Evolutionary conservation across 1,139 yeast genomes (phyloP).

Genomic region (Geotrichum fermentans): DNA sequence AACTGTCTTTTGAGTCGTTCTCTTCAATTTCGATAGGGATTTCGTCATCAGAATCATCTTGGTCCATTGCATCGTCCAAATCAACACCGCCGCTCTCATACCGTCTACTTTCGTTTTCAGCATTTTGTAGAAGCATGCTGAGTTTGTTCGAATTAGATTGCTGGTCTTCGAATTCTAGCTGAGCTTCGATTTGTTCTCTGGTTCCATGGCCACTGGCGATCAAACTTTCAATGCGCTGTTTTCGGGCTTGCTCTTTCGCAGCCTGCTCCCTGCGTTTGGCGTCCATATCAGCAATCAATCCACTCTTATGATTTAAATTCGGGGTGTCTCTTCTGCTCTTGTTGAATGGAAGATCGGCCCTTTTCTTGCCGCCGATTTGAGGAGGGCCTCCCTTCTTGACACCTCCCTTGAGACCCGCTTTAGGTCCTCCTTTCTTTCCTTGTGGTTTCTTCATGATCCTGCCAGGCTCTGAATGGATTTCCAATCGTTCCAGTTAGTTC

Average conservation of each 20-base stretch:
- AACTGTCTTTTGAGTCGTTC: constrained; percentile 50
- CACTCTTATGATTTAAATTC: constrained; percentile 62
- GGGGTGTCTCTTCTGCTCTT: constrained; percentile 6
- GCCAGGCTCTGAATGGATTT: too few species aligned
- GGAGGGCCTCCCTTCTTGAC: constrained; percentile 13
- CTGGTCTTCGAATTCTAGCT: constrained; percentile 18
- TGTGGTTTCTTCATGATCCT: constrained; percentile 5
- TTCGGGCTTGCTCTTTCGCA: constrained; percentile 16
- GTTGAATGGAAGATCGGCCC: constrained; percentile 9
- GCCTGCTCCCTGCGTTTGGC: constrained; percentile 50
- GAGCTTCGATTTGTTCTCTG: constrained; percentile 45
- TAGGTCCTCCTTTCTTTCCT: constrained; percentile 1
- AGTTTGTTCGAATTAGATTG: constrained; percentile 48
- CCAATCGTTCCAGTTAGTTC: neutral
- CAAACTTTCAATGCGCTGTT: constrained; percentile 19
- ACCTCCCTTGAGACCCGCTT: constrained; percentile 12
- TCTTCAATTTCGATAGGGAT: constrained; percentile 20
- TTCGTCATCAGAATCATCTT: constrained; percentile 28
- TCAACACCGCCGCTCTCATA: constrained; percentile 48
- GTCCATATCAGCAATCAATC: constrained; percentile 76
- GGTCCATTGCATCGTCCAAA: constrained; percentile 33
- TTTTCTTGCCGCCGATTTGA: constrained; percentile 7
- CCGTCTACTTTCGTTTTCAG: constrained; percentile 71
- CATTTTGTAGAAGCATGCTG: constrained; percentile 83
- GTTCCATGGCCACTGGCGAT: constrained; percentile 40